phyloP scores from a whole-genome alignment of 2,329 filamentous ascomycete species.

The Claviceps digitariae region DNA sequence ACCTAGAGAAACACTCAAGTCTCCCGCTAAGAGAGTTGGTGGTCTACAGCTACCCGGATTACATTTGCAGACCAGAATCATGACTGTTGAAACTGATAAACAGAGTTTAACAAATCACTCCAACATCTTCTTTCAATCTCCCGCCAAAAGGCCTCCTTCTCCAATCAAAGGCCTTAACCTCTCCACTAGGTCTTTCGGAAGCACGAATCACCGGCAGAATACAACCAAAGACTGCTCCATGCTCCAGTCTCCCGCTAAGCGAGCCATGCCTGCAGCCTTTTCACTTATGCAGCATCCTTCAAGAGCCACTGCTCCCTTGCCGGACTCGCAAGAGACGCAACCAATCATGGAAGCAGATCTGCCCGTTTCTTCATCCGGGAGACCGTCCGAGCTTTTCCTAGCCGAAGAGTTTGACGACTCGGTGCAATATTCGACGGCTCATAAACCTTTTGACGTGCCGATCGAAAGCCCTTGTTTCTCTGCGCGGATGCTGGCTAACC shows the following conservation, averaged over 20 bases:
- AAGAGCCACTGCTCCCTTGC: slow-evolving; percentile 9
- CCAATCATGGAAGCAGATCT: slow-evolving; percentile 21
- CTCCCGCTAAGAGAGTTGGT: slow-evolving; percentile 35
- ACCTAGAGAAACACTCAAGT: slow-evolving; percentile 40
- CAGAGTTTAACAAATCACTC: slow-evolving; percentile 23
- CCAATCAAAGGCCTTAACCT: slow-evolving; percentile 26
- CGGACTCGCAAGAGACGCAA: slow-evolving; percentile 22
- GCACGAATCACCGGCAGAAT: slow-evolving; percentile 19
- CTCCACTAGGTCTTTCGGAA: slow-evolving; percentile 10
- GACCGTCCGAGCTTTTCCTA: slow-evolving; percentile 25
- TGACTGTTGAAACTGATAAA: slow-evolving; percentile 6
- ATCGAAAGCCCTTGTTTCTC: slow-evolving; percentile 26
- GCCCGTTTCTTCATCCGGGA: slow-evolving; percentile 11
- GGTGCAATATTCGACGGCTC: slow-evolving; percentile 10
- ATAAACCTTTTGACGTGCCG: slow-evolving; percentile 21
- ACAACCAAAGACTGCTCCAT: slow-evolving; percentile 31
- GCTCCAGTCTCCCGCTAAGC: slow-evolving; percentile 39
- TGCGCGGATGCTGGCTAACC: slow-evolving; percentile 30
- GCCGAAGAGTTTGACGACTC: slow-evolving; percentile 17
- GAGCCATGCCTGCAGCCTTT: slow-evolving; percentile 22
- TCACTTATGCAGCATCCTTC: slow-evolving; percentile 17
- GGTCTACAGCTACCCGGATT: slow-evolving; percentile 19
- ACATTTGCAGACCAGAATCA: slow-evolving; percentile 14
- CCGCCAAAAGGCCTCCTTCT: slow-evolving; percentile 36
- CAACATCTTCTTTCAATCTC: slow-evolving; percentile 30